Evolutionary conservation across 2,329 filamentous ascomycete species (phyloP).

Genomic region (Tolypocladium cylindrosporum): DNA sequence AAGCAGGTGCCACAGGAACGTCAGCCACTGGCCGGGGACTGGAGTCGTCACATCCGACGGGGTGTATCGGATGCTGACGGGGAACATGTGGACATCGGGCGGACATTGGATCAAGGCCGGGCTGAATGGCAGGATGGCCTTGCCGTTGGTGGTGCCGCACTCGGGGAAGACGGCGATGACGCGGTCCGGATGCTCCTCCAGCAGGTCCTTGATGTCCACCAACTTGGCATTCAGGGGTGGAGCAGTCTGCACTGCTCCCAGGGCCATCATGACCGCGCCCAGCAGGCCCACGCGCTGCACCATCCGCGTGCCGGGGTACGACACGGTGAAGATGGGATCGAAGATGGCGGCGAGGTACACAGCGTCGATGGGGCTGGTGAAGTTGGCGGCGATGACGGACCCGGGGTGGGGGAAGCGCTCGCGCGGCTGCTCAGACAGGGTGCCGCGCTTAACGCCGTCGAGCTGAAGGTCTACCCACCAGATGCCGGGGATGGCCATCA

Average conservation of each 20-base stretch:
- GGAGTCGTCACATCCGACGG: slow-evolving; percentile 87
- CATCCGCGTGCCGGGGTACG: slow-evolving; percentile 63
- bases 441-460: slow-evolving; percentile 90
- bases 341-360: slow-evolving; percentile 94
- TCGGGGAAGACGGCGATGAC: slow-evolving; percentile 86
- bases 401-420: slow-evolving; percentile 68
- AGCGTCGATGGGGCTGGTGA: slow-evolving; percentile 86
- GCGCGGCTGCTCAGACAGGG: slow-evolving; percentile 62
- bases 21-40: slow-evolving; percentile 60
- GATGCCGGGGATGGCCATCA: slow-evolving; percentile 81
- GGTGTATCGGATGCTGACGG: slow-evolving; percentile 81
- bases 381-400: slow-evolving; percentile 79
- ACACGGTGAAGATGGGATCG: slow-evolving; percentile 85
- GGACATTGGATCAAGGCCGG: slow-evolving; percentile 63
- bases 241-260: slow-evolving; percentile 45
- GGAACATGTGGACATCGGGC: slow-evolving; percentile 68
- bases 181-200: slow-evolving; percentile 59
- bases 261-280: slow-evolving; percentile 62
- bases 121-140: slow-evolving; percentile 76
- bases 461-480: slow-evolving; percentile 99
- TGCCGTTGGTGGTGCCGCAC: slow-evolving; percentile 87
- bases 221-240: slow-evolving; percentile 38
- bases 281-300: slow-evolving; percentile 72
- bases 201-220: slow-evolving; percentile 52
- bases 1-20: slow-evolving; percentile 79